Evolutionary conservation across 1,284 basidiomycete genomes (phyloP).

Genomic region (Naganishia albida): DNA sequence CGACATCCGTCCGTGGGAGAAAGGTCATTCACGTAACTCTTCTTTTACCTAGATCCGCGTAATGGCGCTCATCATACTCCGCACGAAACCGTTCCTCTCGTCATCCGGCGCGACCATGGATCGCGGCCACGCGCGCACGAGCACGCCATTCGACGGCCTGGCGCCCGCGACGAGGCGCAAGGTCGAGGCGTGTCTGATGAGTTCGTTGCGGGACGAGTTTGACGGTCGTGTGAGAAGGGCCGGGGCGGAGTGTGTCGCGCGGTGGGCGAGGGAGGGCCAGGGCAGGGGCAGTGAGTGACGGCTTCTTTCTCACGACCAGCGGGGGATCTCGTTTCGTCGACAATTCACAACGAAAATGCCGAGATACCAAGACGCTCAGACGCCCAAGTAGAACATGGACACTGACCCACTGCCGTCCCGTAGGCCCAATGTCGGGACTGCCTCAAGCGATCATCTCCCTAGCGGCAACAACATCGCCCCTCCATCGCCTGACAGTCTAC

Average conservation of each 20-base stretch:
- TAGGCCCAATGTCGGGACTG: slow-evolving; percentile 20
- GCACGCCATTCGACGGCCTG: background rate
- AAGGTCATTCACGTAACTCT: no score
- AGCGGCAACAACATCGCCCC: slow-evolving; percentile 16
- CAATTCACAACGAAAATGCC: no score
- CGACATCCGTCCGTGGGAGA: no score
- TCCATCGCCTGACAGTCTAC: slow-evolving; percentile 28
- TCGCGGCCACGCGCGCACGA: no score
- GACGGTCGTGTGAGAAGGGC: slow-evolving; percentile 20
- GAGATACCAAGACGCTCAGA: no score
- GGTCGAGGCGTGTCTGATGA: slow-evolving; percentile 21
- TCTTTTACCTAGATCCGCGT: background rate
- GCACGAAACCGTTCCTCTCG: no score
- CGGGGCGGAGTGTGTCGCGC: slow-evolving; percentile 8
- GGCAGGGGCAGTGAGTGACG: slow-evolving; percentile 7
- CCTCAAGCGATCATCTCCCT: slow-evolving; percentile 9
- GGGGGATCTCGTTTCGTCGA: no score
- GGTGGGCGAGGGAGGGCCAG: slow-evolving; percentile 22
- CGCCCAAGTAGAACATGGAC: no score
- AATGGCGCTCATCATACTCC: slow-evolving; percentile 14
- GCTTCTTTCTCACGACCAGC: no score
- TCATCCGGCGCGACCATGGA: no score
- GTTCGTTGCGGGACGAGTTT: slow-evolving; percentile 20
- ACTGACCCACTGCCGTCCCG: no score
- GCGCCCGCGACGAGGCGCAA: background rate